Percentiles rank a stretch among this genome's conserved stretches.
Evolutionary conservation across 139 green algal species (phyloP).

Genomic region (Picochlorum sp.): DNA sequence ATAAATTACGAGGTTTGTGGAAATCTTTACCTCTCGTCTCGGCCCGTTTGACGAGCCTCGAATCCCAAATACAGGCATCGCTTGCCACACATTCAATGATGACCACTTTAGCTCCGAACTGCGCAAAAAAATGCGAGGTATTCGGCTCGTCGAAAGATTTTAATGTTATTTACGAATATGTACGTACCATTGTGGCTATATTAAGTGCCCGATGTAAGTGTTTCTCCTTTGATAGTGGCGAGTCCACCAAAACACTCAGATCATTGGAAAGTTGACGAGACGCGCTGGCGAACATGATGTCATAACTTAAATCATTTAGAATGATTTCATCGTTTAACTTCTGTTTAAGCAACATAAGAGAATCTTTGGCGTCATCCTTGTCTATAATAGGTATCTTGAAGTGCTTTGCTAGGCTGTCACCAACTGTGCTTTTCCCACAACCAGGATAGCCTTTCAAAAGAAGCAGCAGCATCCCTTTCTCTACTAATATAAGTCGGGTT

Average conservation of each 20-base stretch:
- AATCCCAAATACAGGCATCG: no score
- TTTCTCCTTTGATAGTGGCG: conserved; percentile 39
- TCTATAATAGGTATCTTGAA: conserved; percentile 54
- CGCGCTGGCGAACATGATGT: conserved; percentile 49
- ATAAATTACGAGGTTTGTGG: no score
- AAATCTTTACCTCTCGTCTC: no score
- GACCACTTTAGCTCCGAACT: no score
- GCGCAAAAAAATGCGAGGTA: no score
- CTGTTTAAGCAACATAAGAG: neutral
- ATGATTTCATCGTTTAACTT: conserved; percentile 4
- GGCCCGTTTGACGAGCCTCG: no score
- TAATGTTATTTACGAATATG: no score
- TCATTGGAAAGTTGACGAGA: conserved; percentile 36
- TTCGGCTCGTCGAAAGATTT: no score
- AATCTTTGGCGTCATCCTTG: conserved; percentile 66
- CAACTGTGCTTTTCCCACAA: conserved; percentile 41
- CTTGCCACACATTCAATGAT: no score
- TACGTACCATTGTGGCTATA: no score
- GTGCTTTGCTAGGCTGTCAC: conserved; percentile 13
- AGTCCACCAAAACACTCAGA: conserved; percentile 50
- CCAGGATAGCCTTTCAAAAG: conserved; percentile 47
- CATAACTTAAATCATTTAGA: conserved; percentile 62
- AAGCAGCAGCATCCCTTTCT: conserved; percentile 16
- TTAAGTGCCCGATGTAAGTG: conserved; percentile 49
- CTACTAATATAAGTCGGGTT: neutral